Conservation (phyloP, 2,329 filamentous ascomycete species). For the Stemphylium beticola region DNA sequence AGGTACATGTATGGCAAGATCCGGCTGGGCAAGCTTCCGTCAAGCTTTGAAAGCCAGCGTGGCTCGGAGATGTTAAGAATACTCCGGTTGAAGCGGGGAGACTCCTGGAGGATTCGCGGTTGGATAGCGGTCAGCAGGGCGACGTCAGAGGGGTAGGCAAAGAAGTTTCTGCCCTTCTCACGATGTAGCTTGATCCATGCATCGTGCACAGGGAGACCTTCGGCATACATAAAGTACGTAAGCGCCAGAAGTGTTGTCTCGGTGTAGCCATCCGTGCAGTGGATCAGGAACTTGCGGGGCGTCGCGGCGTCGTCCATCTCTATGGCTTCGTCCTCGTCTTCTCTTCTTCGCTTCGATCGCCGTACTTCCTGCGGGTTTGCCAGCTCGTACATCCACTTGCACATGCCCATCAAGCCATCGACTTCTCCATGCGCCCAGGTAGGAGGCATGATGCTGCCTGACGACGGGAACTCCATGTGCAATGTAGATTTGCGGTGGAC, state of each 20-base stretch:
- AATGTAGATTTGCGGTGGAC: slow-evolving; percentile 56
- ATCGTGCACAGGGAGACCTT: slow-evolving; percentile 77
- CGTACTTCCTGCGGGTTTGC: slow-evolving; percentile 66
- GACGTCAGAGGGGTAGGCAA: slow-evolving; percentile 92
- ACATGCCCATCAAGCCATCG: slow-evolving; percentile 83
- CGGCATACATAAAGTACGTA: slow-evolving; percentile 92
- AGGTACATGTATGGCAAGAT: slow-evolving; percentile 95
- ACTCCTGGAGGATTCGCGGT: slow-evolving; percentile 74
- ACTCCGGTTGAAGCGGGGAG: slow-evolving; percentile 61
- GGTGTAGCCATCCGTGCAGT: slow-evolving; percentile 95
- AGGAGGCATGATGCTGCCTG: slow-evolving; percentile 87
- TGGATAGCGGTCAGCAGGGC: slow-evolving; percentile 79
- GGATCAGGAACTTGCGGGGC: slow-evolving; percentile 78
- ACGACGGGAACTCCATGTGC: slow-evolving; percentile 85
- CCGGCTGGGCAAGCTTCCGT: slow-evolving; percentile 89
- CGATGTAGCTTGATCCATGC: slow-evolving; percentile 89
- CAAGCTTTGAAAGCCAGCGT: slow-evolving; percentile 79
- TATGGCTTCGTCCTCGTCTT: slow-evolving; percentile 61
- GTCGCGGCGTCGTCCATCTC: slow-evolving; percentile 54
- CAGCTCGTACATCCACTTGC: slow-evolving; percentile 87
- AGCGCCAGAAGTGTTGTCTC: slow-evolving; percentile 89
- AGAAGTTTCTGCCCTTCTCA: slow-evolving; percentile 86
- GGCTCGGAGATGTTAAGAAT: slow-evolving; percentile 69
- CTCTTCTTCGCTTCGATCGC: slow-evolving; percentile 53
- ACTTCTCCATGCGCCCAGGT: slow-evolving; percentile 83